Conservation (phyloP, 345 rosid genomes). For the Arabidopsis thaliana region TAIR10.1 NC_003075.7:11303001-11303500, state of each 20-base stretch:
- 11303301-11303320: neutral
- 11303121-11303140: constrained; percentile 67
- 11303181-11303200: constrained; percentile 43
- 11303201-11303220: constrained; percentile 53
- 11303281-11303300: constrained; percentile 5
- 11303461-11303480: neutral
- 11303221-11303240: neutral
- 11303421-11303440: constrained; percentile 21
- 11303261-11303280: neutral
- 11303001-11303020: constrained; percentile 71
- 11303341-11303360: neutral
- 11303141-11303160: constrained; percentile 99
- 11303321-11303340: neutral
- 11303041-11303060: constrained; percentile 71
- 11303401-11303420: constrained; percentile 10
- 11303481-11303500: constrained; percentile 36
- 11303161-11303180: constrained; percentile 70
- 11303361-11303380: constrained; percentile 10
- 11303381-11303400: neutral
- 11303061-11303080: constrained; percentile 60
- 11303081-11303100: constrained; percentile 85
- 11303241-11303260: neutral
- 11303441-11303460: constrained; percentile 19
- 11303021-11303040: constrained; percentile 73
- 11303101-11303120: constrained; percentile 94